phyloP scores from a whole-genome alignment of 2,329 filamentous ascomycete genomes.

The Drechslerella stenobrocha region DNA sequence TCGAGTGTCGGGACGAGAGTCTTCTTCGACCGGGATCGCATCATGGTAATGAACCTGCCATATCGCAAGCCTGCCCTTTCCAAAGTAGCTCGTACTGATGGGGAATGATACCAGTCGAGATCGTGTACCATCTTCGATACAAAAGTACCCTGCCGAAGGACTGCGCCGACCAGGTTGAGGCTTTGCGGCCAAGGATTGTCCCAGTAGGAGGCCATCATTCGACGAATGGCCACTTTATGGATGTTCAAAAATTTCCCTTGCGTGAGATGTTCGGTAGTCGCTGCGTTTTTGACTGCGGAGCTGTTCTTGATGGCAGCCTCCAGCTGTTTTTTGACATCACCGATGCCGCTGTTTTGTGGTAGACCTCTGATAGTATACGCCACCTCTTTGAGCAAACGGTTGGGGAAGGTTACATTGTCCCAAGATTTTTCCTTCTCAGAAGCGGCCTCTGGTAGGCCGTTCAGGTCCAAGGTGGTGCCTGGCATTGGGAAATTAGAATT shows the following conservation, averaged over 20 bases:
- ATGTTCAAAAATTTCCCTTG: slow-evolving; percentile 46
- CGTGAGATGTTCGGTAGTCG: slow-evolving; percentile 20
- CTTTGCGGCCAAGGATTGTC: slow-evolving; percentile 59
- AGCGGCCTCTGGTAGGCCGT: slow-evolving; percentile 60
- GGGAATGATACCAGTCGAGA: slow-evolving; percentile 51
- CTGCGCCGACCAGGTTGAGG: slow-evolving; percentile 50
- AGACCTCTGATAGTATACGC: slow-evolving; percentile 56
- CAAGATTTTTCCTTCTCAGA: slow-evolving; percentile 49
- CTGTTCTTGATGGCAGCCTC: slow-evolving; percentile 58
- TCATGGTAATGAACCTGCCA: slow-evolving; percentile 65
- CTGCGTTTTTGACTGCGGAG: slow-evolving; percentile 57
- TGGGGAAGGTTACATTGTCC: slow-evolving; percentile 61
- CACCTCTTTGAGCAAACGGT: slow-evolving; percentile 61
- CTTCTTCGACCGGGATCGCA: slow-evolving; percentile 58
- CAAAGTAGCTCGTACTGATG: slow-evolving; percentile 54
- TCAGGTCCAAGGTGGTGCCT: slow-evolving; percentile 66
- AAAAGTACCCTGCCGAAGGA: slow-evolving; percentile 51
- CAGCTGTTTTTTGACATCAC: slow-evolving; percentile 61
- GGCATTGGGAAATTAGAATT: slow-evolving; percentile 63
- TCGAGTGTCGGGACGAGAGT: slow-evolving; percentile 72
- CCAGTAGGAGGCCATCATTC: slow-evolving; percentile 74
- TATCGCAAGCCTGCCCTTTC: slow-evolving; percentile 56
- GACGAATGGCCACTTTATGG: slow-evolving; percentile 60
- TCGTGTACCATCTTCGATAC: slow-evolving; percentile 50
- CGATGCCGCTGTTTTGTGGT: slow-evolving; percentile 58